A percentile compares a stretch with the other conserved stretches of the same genome.
These are phyloP conservation scores for Piromyces finnis DNA, from an alignment of 192 early-diverging fungal genomes.

Conservation along the genomic window DNA sequence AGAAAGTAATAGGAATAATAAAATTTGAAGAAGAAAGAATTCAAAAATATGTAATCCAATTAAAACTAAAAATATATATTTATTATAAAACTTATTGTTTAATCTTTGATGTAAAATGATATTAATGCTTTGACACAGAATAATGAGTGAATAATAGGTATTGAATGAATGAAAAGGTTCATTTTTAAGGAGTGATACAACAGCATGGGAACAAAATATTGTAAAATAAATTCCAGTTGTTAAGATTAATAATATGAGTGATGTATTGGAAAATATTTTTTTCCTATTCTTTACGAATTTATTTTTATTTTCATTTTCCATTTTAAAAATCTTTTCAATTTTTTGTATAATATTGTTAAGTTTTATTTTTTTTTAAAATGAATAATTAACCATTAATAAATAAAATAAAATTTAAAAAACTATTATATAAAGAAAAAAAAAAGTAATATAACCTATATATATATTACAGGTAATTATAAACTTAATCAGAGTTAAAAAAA, in stretches of 20 bases:
- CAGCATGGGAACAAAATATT: neutral
- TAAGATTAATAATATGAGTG: neutral
- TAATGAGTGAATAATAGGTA: neutral
- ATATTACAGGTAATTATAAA: no score
- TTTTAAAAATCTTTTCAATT: no score
- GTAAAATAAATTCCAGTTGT: neutral
- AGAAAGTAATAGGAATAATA: neutral
- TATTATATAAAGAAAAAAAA: no score
- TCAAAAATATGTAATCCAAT: neutral
- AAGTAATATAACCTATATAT: no score
- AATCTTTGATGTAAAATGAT: neutral
- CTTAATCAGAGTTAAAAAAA: no score
- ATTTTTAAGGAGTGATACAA: neutral
- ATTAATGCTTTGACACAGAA: neutral
- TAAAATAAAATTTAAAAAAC: no score
- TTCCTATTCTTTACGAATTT: no score
- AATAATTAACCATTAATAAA: no score
- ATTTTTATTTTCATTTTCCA: no score
- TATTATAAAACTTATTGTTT: neutral
- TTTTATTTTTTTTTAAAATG: no score
- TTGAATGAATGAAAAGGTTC: neutral
- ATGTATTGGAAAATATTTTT: no score
- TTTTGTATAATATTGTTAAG: no score
- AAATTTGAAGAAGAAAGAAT: neutral
- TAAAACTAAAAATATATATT: neutral